Conservation (phyloP, 805 yeast genomes). For the Starmerella vaccinii region DNA sequence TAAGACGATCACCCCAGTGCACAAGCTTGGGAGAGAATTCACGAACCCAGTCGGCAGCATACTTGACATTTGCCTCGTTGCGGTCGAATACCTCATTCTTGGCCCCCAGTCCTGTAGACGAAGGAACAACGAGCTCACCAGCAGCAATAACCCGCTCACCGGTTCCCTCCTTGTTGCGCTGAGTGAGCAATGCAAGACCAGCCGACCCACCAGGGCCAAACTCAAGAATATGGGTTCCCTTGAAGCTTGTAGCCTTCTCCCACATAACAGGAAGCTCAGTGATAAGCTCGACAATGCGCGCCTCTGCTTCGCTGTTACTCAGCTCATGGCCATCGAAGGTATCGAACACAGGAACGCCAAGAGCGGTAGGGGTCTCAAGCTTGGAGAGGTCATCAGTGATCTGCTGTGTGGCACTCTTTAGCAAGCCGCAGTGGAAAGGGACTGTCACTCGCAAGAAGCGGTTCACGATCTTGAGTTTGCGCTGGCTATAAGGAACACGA, state of each 20-base stretch:
- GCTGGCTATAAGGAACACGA: conserved; percentile 83
- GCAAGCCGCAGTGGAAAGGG: conserved; percentile 90
- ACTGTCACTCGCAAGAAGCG: conserved; percentile 91
- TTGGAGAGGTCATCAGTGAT: conserved; percentile 56
- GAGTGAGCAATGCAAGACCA: conserved; percentile 92
- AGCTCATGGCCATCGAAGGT: conserved; percentile 78
- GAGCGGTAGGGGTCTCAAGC: conserved; percentile 48
- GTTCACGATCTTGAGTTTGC: conserved; percentile 87
- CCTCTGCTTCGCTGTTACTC: conserved; percentile 43
- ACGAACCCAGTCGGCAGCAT: conserved; percentile 81
- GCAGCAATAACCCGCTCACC: conserved; percentile 92
- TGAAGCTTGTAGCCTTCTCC: conserved; percentile 77
- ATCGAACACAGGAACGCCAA: conserved; percentile 82
- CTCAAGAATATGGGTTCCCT: conserved; percentile 75
- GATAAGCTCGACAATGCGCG: conserved; percentile 70
- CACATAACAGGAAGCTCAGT: conserved; percentile 86
- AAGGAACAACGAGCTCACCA: conserved; percentile 67
- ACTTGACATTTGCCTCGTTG: conserved; percentile 53
- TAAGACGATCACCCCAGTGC: conserved; percentile 53
- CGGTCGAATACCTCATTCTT: conserved; percentile 88
- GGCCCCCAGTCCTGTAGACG: conserved; percentile 73
- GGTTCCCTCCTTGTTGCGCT: conserved; percentile 96
- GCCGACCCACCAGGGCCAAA: conserved; percentile 99
- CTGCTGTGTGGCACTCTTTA: conserved; percentile 57
- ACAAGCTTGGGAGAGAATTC: conserved; percentile 80